Base-by-base conservation (phyloP, 345 rosid species). In the Populus tremula region DNA sequence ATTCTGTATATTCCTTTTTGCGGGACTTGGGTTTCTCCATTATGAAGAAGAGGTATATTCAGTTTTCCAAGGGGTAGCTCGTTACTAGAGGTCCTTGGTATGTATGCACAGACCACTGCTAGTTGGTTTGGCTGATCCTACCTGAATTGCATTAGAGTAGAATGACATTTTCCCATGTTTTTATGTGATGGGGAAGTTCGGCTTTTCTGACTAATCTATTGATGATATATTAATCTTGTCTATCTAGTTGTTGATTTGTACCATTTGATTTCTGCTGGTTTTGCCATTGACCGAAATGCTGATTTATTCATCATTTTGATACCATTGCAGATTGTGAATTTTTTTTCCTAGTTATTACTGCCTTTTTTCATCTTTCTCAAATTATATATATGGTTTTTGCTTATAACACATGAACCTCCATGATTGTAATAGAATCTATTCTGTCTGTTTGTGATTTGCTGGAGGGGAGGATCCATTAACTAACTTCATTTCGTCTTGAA, bases 161-260 rank as follows among this genome's bases (percentile, higher is more conserved):
- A 75, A 72, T 76, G 79, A 65, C 25, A 63, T 82, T 81, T 76
- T 86, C 83, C 80, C 74, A 61, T 41, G 11, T 71, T 33, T 72
- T 79, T 69, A 74, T 76, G n/a, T 72, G 78, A 67, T 54, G 86
- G 87, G 83, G 80, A 82, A 69, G 76, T 81, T 79, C 20, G 41
- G 50, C 50, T 78, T 70, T 73, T 71, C 72, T 8, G 66, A 35
- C 75, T 76, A 73, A 74, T 65, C 59, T 69, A 76, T 67, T 35
- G 74, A 45, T 45, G 74, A 45, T 45, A 45, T 13, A 45, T 45
- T 76, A 29, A 38, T 65, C 77, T 71, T 86, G 67, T 76, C 65
- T 43, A 56, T 53, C 68, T 33, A 45, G 70, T 56, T 7, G 16
- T 73, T 50, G 27, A 70, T 67, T 45, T 84, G 81, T 78, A 78